Evolutionary conservation across 768 basidiomycete species (phyloP).

Genomic region (Lactarius trivialis): DNA sequence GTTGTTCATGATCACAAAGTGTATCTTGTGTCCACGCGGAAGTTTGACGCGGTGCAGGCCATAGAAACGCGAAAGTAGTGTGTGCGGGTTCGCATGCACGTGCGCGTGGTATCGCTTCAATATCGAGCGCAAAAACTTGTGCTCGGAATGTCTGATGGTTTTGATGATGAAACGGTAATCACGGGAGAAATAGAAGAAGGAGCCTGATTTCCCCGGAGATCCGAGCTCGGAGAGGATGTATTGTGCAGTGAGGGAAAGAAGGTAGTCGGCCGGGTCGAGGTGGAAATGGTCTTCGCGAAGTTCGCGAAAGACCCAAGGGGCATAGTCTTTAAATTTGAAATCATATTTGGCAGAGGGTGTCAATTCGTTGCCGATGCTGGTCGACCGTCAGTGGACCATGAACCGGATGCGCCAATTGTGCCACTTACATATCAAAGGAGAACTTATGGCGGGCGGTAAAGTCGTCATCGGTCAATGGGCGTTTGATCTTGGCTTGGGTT

Average conservation of each 20-base stretch:
- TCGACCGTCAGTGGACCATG: slow-evolving; percentile 1
- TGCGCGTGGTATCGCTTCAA: slow-evolving; percentile 81
- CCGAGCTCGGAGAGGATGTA: slow-evolving; percentile 98
- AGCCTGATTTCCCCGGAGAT: slow-evolving; percentile 96
- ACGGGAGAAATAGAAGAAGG: slow-evolving; percentile 98
- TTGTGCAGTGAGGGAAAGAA: slow-evolving; percentile 91
- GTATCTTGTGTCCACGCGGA: slow-evolving; percentile 88
- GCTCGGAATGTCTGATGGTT: slow-evolving; percentile 91
- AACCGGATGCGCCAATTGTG: background rate
- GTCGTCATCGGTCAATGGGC: slow-evolving; percentile 78
- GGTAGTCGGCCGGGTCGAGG: slow-evolving; percentile 95
- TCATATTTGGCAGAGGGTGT: slow-evolving; percentile 98
- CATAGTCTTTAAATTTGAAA: slow-evolving; percentile 99
- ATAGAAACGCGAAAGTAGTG: slow-evolving; percentile 89
- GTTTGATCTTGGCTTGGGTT: slow-evolving; percentile 91
- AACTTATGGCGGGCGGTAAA: slow-evolving; percentile 88
- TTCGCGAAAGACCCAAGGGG: slow-evolving; percentile 95
- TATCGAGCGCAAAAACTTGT: slow-evolving; percentile 85
- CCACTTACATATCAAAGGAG: slow-evolving; percentile 90
- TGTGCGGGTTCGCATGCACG: slow-evolving; percentile 87
- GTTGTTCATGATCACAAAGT: slow-evolving; percentile 99
- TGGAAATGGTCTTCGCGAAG: slow-evolving; percentile 92
- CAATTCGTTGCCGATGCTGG: slow-evolving; percentile 90
- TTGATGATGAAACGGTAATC: slow-evolving; percentile 99
- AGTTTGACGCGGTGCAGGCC: slow-evolving; percentile 97